phyloP scores from a whole-genome alignment of 345 rosid genomes.

The Lepidium didymum region DNA sequence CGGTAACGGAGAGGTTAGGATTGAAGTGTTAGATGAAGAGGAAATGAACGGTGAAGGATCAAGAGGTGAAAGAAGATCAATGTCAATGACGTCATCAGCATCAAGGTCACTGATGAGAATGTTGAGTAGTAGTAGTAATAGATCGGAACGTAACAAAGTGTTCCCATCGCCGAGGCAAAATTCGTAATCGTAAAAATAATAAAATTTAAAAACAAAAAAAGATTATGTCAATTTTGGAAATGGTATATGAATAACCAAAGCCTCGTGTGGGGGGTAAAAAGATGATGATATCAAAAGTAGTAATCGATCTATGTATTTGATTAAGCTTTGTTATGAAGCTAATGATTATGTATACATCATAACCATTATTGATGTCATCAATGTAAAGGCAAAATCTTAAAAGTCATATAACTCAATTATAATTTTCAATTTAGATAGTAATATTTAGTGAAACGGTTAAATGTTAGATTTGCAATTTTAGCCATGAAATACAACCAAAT shows the following conservation, averaged over 20 bases:
- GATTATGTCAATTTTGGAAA: conserved; percentile 17
- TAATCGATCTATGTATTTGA: not conserved
- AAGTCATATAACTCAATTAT: not conserved
- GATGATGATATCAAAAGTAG: not conserved
- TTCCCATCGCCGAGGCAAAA: conserved; percentile 33
- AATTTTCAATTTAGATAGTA: not conserved
- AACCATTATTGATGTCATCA: not conserved
- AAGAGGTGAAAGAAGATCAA: conserved; percentile 19
- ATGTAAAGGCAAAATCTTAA: too few species aligned
- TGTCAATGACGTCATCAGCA: conserved; percentile 25
- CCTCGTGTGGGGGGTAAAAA: not conserved
- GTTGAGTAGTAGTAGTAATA: conserved; percentile 53
- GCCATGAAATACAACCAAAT: too few species aligned
- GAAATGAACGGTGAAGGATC: conserved; percentile 10
- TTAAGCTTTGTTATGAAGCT: conserved; percentile 11
- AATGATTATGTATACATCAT: conserved; percentile 2
- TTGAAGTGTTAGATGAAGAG: conserved; percentile 28
- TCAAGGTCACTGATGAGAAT: conserved; percentile 52
- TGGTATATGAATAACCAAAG: conserved; percentile 6
- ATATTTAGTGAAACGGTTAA: too few species aligned
- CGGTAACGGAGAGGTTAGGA: conserved; percentile 12
- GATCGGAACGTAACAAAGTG: conserved; percentile 45
- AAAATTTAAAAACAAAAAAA: not conserved
- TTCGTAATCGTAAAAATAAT: not conserved
- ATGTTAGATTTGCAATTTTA: too few species aligned